Evolutionary conservation across 768 basidiomycete species (phyloP).

Genomic region (Kwoniella sp.): DNA sequence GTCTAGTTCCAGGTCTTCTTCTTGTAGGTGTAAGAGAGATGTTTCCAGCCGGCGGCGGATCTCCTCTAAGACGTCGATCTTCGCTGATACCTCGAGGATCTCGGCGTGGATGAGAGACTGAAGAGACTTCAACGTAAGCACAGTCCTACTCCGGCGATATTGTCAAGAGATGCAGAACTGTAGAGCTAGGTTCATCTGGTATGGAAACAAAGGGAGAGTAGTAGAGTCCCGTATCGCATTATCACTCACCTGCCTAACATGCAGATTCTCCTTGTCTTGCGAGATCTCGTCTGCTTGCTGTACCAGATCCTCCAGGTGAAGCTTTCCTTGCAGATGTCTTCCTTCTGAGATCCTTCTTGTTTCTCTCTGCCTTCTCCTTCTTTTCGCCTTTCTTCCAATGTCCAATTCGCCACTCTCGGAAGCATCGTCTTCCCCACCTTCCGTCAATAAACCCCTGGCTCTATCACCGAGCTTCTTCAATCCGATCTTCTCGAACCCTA

Average conservation of each 20-base stretch:
- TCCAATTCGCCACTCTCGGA: constrained; percentile 69
- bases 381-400: constrained; percentile 59
- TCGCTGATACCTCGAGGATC: constrained; percentile 82
- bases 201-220: no score
- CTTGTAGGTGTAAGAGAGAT: constrained; percentile 80
- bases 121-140: constrained; percentile 10
- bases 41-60: constrained; percentile 78
- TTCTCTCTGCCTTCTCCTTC: constrained; percentile 57
- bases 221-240: no score
- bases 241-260: constrained; percentile 79
- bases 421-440: constrained; percentile 59
- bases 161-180: no score
- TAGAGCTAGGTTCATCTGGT: no score
- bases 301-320: constrained; percentile 81
- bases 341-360: constrained; percentile 52
- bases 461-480: constrained; percentile 76
- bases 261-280: constrained; percentile 87
- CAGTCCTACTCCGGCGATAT: not conserved
- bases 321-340: constrained; percentile 65
- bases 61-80: constrained; percentile 80
- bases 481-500: constrained; percentile 71
- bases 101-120: constrained; percentile 84
- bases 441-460: constrained; percentile 71
- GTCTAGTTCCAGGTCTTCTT: constrained; percentile 95
- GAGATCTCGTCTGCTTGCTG: constrained; percentile 83